Base-by-base conservation (phyloP, 2,329 filamentous ascomycete genomes). In the Aspergillus floridensis region DNA sequence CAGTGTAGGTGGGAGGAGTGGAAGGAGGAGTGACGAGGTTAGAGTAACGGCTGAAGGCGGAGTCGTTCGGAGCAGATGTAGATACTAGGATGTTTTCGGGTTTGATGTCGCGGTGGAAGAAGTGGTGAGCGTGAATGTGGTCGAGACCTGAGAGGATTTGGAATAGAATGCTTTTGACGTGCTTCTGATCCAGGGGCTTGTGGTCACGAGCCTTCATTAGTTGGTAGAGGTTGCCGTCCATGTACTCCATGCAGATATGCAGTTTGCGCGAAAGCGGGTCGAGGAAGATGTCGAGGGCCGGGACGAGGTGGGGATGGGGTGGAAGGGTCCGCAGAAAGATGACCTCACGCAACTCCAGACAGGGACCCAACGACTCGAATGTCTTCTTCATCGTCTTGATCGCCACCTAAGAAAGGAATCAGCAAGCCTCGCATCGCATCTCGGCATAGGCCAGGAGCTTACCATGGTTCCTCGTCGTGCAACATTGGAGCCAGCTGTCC, bases 381-480 rank as follows among this genome's bases (percentile, higher is more conserved):
- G 90, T 93, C 85, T 99, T 99, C 84, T 99, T 99, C 95, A 99
- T 99, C 5, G 95, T 98, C 80, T 99, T 99, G 80, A 99, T 97
- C 48, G 95, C 95, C 70, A 99, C 90, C 95, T 98, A 60, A 53
- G 32, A 44, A 29, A 47, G 58, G 59, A 62, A 63, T 65, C 53
- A 67, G 63, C 53, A 62, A 29, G 46, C 38, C n/a, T 47, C 48
- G 46, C 46, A 56, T 44, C 38, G 58, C 41, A 52, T 21, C 21
- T 16, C 32, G 14, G n/a, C 48, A 35, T 3, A 5, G 24, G 44
- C 48, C 51, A 55, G 53, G 53, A 59, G 59, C 88, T 83, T 87
- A 98, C 93, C 82, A 98, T 86, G 59, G 93, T 96, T 68, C 93
- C 93, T 75, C 93, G 86, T 67, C 92, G 89, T 70, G 93, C 93